These are phyloP conservation scores for Aspergillus melleus DNA, from an alignment of 2,329 filamentous ascomycete genomes.

Conservation along the genomic window DNA sequence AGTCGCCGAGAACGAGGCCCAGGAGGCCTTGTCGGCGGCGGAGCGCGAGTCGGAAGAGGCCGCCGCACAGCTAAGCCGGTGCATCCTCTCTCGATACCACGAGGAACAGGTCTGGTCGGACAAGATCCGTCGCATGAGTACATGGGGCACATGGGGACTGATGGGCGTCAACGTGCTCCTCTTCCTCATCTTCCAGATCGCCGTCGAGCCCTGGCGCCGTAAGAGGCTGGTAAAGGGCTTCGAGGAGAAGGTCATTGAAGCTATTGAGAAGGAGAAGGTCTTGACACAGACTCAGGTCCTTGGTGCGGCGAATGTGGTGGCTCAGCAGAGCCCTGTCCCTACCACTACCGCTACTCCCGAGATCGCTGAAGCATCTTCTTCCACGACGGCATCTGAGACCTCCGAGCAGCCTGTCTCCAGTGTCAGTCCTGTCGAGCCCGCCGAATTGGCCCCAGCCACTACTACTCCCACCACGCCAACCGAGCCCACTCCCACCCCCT, in stretches of 20 bases:
- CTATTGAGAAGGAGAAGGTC: constrained; percentile 66
- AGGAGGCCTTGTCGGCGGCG: constrained; percentile 69
- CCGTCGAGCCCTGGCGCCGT: constrained; percentile 90
- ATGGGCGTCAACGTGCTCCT: constrained; percentile 96
- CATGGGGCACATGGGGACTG: constrained; percentile 96
- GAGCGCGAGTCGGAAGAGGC: constrained; percentile 80
- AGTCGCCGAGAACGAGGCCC: constrained; percentile 71
- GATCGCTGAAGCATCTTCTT: background rate
- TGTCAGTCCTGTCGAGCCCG: background rate
- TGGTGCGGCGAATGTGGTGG: background rate
- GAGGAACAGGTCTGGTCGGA: constrained; percentile 99
- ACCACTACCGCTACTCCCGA: background rate
- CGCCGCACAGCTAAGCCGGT: constrained; percentile 71
- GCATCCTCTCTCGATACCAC: constrained; percentile 89
- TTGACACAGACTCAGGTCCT: constrained; percentile 19
- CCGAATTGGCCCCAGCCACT: background rate
- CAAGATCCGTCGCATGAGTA: constrained; percentile 92
- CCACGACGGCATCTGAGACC: background rate
- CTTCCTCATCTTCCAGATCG: constrained; percentile 80
- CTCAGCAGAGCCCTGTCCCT: background rate
- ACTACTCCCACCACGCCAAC: background rate
- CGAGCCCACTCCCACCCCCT: background rate
- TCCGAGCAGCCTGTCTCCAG: background rate
- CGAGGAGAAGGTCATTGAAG: constrained; percentile 71
- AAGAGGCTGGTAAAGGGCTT: constrained; percentile 77